A percentile compares a stretch with the other conserved stretches of the same genome.
Conservation (phyloP, 768 basidiomycete genomes). For the Boletus vinaceobasis region DNA sequence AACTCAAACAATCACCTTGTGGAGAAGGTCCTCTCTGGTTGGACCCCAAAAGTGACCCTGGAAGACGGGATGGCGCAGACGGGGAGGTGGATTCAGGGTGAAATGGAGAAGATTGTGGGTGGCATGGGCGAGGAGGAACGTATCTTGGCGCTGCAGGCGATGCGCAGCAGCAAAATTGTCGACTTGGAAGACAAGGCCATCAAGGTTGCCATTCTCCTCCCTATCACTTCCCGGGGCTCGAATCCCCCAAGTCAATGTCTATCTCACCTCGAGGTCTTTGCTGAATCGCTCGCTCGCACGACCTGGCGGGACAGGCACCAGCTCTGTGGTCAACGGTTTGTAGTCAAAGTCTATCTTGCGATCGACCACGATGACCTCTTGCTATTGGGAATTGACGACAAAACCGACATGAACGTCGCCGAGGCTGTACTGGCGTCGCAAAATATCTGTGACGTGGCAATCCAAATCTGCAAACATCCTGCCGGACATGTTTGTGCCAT, state of each 20-base stretch:
- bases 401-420: constrained; percentile 29
- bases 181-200: constrained; percentile 33
- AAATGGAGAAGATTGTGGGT: constrained; percentile 31
- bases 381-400: constrained; percentile 25
- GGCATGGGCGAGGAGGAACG: constrained; percentile 8
- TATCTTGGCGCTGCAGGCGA: constrained; percentile 14
- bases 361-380: constrained; percentile 49
- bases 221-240: constrained; percentile 51
- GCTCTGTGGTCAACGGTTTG: constrained; percentile 32
- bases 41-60: constrained; percentile 42
- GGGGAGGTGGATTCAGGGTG: constrained; percentile 43
- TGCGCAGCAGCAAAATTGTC: constrained; percentile 38
- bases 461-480: constrained; percentile 39
- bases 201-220: constrained; percentile 53
- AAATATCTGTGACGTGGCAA: constrained; percentile 37
- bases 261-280: constrained; percentile 40
- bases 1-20: constrained; percentile 50
- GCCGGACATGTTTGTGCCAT: constrained; percentile 49
- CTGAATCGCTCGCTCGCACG: constrained; percentile 41
- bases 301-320: constrained; percentile 42
- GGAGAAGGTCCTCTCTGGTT: constrained; percentile 29
- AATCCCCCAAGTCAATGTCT: constrained; percentile 38
- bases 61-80: constrained; percentile 48
- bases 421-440: constrained; percentile 35
- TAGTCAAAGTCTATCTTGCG: constrained; percentile 47